Percentiles rank a stretch among this genome's conserved stretches.
Evolutionary conservation across 257 asterid genomes (phyloP).

Genomic region (Osmanthus fragrans): DNA sequence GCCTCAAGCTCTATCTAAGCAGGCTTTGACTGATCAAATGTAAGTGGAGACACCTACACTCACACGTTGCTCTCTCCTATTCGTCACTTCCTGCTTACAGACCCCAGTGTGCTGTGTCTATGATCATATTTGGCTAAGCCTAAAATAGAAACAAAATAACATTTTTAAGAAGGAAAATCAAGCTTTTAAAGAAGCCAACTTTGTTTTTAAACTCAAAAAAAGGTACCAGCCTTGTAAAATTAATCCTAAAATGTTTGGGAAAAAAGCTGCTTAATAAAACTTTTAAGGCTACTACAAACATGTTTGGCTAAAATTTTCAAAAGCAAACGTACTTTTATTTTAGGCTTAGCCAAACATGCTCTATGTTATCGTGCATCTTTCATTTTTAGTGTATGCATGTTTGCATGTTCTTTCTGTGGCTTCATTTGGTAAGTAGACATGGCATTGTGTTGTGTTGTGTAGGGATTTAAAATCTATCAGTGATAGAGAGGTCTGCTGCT

Average conservation of each 20-base stretch:
- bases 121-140: too few relatives aligned
- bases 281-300: not conserved
- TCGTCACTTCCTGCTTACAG: not conserved
- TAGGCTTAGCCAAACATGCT: not conserved
- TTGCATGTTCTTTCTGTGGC: not conserved
- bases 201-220: too few relatives aligned
- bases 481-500: slow-evolving; percentile 97
- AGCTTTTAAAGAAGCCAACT: too few relatives aligned
- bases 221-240: too few relatives aligned
- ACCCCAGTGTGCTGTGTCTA: not conserved
- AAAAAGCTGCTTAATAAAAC: not conserved
- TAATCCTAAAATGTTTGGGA: too few relatives aligned
- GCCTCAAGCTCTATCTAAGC: slow-evolving; percentile 70
- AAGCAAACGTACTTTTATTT: not conserved
- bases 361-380: not conserved
- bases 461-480: slow-evolving; percentile 83
- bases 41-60: slow-evolving; percentile 32
- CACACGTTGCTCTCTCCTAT: not conserved
- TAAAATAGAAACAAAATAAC: too few relatives aligned
- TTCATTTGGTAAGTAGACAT: not conserved
- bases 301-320: not conserved
- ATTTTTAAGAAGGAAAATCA: too few relatives aligned
- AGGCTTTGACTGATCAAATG: slow-evolving; percentile 89
- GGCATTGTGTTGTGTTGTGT: slow-evolving; percentile 20
- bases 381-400: not conserved